Evolutionary conservation across 2,329 filamentous ascomycete species (phyloP).

Genomic region (Trichophyton benhamiae): DNA sequence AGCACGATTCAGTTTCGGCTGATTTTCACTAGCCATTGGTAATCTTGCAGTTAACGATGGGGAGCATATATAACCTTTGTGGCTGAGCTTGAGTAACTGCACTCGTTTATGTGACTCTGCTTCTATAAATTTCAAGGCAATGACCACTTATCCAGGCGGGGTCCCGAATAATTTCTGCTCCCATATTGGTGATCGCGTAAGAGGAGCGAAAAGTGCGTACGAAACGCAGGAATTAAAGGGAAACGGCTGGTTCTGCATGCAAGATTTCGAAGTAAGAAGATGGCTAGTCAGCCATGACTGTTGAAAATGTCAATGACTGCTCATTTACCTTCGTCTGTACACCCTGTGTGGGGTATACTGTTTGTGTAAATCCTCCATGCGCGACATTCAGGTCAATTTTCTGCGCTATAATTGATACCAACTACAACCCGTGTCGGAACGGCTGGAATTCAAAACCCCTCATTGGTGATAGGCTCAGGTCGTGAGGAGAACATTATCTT

Average conservation of each 20-base stretch:
- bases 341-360: not conserved
- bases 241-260: not conserved
- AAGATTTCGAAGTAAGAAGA: not conserved
- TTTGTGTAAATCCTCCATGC: not conserved
- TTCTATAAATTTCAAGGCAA: not conserved
- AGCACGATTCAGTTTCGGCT: not conserved
- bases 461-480: conserved; percentile 60
- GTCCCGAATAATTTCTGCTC: not conserved
- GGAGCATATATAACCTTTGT: not conserved
- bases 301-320: no score
- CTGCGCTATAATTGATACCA: not conserved
- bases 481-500: conserved; percentile 75
- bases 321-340: not conserved
- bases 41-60: not conserved
- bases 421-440: not conserved
- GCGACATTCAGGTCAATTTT: not conserved
- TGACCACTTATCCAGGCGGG: not conserved
- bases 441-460: not conserved
- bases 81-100: not conserved
- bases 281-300: no score
- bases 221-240: not conserved
- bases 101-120: not conserved
- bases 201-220: not conserved
- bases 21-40: not conserved
- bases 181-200: not conserved